These are phyloP conservation scores for Cladophialophora psammophila DNA, from an alignment of 2,329 filamentous ascomycete species.

Conservation along the genomic window DNA sequence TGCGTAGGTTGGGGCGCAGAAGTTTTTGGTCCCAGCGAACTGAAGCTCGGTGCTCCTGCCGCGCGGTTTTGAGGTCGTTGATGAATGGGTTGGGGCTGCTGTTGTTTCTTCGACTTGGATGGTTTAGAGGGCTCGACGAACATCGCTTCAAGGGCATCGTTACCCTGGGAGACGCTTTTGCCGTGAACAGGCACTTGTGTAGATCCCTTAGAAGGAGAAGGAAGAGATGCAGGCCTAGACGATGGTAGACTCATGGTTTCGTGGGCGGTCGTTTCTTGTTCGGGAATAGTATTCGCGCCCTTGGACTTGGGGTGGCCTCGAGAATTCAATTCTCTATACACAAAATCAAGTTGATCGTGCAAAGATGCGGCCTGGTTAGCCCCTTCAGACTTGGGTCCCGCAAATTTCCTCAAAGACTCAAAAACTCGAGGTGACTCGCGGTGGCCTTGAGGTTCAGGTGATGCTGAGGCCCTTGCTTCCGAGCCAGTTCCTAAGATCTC, in stretches of 20 bases:
- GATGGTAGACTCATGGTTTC: not conserved
- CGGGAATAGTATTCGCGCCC: not conserved
- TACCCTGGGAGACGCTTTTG: constrained; percentile 28
- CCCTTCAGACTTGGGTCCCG: not conserved
- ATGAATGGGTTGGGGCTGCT: not conserved
- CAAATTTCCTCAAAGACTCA: not conserved
- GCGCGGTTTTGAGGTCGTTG: not conserved
- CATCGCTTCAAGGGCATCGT: constrained; percentile 33
- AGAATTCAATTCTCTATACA: not conserved
- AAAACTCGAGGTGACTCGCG: constrained; percentile 13
- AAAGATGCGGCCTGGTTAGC: not conserved
- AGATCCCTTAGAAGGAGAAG: not conserved
- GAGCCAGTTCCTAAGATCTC: constrained; percentile 24
- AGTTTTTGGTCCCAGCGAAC: not conserved
- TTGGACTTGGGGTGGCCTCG: not conserved
- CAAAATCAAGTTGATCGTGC: constrained; percentile 1
- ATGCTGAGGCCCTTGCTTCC: not conserved
- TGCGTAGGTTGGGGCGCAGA: not conserved
- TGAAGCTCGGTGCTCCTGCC: not conserved
- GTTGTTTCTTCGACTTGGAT: constrained; percentile 12
- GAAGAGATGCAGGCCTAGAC: not conserved
- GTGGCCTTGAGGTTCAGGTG: not conserved
- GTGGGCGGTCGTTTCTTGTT: not conserved
- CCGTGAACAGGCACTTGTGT: not conserved
- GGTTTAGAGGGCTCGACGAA: constrained; percentile 3